phyloP scores from a whole-genome alignment of 768 basidiomycete genomes.

The Russula sp. region DNA sequence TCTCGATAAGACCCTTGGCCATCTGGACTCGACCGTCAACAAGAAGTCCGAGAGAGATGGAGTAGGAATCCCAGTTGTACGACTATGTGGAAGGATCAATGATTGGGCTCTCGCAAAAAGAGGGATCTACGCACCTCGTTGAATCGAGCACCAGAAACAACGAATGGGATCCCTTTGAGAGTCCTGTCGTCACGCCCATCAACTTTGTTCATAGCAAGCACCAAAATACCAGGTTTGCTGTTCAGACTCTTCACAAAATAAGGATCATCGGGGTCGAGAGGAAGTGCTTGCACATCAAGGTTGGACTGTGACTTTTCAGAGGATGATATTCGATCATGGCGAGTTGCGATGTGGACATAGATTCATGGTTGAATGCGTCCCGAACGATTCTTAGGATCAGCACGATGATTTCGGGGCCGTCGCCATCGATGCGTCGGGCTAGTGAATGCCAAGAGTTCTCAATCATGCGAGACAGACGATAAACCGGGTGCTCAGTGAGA shows the following conservation, averaged over 20 bases:
- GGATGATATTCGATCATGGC: constrained; percentile 92
- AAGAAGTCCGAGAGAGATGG: constrained; percentile 50
- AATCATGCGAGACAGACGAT: constrained; percentile 95
- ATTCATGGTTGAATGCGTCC: constrained; percentile 86
- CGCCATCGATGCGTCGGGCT: constrained; percentile 93
- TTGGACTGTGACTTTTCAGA: constrained; percentile 90
- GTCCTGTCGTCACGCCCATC: constrained; percentile 71
- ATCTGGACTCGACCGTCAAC: constrained; percentile 92
- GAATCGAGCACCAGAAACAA: constrained; percentile 92
- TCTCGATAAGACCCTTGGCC: constrained; percentile 86
- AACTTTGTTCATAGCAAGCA: constrained; percentile 91
- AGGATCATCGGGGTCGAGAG: constrained; percentile 81
- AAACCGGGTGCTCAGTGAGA: constrained; percentile 94
- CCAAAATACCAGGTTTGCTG: constrained; percentile 88
- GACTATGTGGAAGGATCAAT: constrained; percentile 40
- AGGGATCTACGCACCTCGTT: constrained; percentile 60
- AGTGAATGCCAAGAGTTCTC: constrained; percentile 97
- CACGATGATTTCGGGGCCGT: constrained; percentile 94
- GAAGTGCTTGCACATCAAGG: constrained; percentile 87
- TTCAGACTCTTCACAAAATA: constrained; percentile 80
- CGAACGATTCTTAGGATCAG: constrained; percentile 96
- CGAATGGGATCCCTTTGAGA: constrained; percentile 91
- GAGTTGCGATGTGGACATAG: constrained; percentile 91
- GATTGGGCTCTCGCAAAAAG: neutral
- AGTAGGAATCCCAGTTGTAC: constrained; percentile 96